phyloP scores from a whole-genome alignment of 768 basidiomycete species.

The Termitomyces titanicus region DNA sequence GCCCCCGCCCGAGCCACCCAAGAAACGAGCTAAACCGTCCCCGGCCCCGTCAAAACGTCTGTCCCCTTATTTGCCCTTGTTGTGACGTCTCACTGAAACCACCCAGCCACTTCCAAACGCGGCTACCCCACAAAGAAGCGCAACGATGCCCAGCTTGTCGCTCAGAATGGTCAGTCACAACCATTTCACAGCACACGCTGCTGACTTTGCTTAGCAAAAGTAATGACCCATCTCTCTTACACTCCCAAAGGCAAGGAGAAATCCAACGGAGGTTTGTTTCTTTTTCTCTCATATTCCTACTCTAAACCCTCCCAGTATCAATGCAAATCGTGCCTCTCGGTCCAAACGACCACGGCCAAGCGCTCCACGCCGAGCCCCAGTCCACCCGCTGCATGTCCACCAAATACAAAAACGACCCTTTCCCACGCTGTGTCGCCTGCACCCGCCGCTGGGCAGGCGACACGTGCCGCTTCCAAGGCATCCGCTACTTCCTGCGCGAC shows the following conservation, averaged over 20 bases:
- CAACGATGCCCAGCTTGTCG: slow-evolving; percentile 60
- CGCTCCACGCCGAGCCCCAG: slow-evolving; percentile 64
- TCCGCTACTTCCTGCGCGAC: slow-evolving; percentile 74
- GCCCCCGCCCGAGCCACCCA: slow-evolving; percentile 22
- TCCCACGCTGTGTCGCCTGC: slow-evolving; percentile 81
- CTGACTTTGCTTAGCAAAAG: no score
- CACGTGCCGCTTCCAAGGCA: slow-evolving; percentile 84
- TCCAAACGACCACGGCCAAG: slow-evolving; percentile 21
- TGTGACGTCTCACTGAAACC: slow-evolving; percentile 2
- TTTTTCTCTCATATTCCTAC: neutral
- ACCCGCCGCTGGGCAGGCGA: slow-evolving; percentile 86
- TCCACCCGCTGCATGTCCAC: slow-evolving; percentile 84
- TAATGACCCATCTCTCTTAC: slow-evolving; percentile 43
- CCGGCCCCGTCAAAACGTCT: slow-evolving; percentile 19
- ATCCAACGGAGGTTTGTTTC: slow-evolving; percentile 30
- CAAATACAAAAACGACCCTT: slow-evolving; percentile 65
- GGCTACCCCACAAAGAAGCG: slow-evolving; percentile 74
- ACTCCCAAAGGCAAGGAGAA: slow-evolving; percentile 42
- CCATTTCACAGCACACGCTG: no score
- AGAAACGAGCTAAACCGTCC: slow-evolving; percentile 42
- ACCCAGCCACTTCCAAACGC: slow-evolving; percentile 49
- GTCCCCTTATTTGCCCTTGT: neutral
- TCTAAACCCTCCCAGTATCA: neutral
- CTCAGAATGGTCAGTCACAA: slow-evolving; percentile 53
- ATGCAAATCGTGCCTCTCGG: slow-evolving; percentile 29